A percentile compares a stretch with the other conserved stretches of the same genome.
Conservation (phyloP, 305 asterid genomes). For the Fraxinus ornus region DNA sequence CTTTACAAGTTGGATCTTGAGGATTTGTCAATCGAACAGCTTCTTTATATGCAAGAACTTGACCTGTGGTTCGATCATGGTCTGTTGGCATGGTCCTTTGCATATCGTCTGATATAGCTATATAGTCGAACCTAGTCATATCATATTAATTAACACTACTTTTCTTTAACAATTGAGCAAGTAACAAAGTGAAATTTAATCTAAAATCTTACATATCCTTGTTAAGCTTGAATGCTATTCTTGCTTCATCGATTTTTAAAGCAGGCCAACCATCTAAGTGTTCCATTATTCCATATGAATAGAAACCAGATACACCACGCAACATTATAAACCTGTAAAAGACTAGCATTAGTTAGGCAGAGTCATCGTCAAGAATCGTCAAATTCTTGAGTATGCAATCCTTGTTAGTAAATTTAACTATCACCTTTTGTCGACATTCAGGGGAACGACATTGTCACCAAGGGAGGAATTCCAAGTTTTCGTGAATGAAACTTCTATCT, state of each 20-base stretch:
- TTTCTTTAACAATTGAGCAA: not conserved
- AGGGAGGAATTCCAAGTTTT: slow-evolving; percentile 37
- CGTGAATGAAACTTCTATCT: slow-evolving; percentile 65
- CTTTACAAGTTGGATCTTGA: slow-evolving; percentile 32
- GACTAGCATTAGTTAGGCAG: not conserved
- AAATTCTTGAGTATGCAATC: not conserved
- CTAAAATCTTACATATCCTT: slow-evolving; percentile 36
- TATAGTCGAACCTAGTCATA: slow-evolving; percentile 49
- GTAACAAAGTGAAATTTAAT: not conserved
- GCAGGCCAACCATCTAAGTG: slow-evolving; percentile 58
- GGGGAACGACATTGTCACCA: slow-evolving; percentile 31
- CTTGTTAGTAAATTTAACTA: not conserved
- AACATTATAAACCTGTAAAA: slow-evolving; percentile 43
- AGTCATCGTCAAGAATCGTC: not conserved
- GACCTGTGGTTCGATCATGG: slow-evolving; percentile 41
- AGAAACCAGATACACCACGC: slow-evolving; percentile 58
- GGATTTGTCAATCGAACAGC: slow-evolving; percentile 49
- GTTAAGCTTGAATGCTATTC: slow-evolving; percentile 59
- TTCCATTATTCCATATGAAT: slow-evolving; percentile 53
- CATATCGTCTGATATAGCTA: slow-evolving; percentile 57
- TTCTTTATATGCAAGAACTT: slow-evolving; percentile 48
- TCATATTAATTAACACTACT: not conserved
- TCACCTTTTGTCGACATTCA: slow-evolving; percentile 46
- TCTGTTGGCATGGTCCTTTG: slow-evolving; percentile 61
- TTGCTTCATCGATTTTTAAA: slow-evolving; percentile 43